Evolutionary conservation across 2,329 filamentous ascomycete genomes (phyloP).

Genomic region (Gliomastix tumulicola): DNA sequence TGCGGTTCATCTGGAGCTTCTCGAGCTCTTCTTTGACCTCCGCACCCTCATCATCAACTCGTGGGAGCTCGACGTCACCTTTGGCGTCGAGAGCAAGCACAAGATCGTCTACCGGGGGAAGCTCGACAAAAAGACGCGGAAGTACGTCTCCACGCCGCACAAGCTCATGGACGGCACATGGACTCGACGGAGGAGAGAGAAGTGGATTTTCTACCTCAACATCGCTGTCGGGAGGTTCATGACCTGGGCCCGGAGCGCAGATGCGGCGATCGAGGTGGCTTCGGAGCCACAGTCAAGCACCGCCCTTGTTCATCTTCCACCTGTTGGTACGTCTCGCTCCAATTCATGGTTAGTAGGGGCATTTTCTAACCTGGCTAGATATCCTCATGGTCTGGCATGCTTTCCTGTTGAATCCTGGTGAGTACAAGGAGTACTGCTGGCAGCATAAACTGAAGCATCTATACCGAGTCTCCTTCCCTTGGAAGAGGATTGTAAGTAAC

Average conservation of each 20-base stretch:
- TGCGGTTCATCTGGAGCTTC: slow-evolving; percentile 52
- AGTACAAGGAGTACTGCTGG: slow-evolving; percentile 9
- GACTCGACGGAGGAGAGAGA: too few species aligned
- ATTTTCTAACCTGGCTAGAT: slow-evolving; percentile 10
- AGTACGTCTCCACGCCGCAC: slow-evolving; percentile 11
- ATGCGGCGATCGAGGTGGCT: too few species aligned
- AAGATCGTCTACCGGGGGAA: neutral
- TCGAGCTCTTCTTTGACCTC: slow-evolving; percentile 50
- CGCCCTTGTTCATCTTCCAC: too few species aligned
- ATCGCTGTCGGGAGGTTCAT: neutral
- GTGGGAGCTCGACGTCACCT: slow-evolving; percentile 7
- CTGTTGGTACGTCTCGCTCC: too few species aligned
- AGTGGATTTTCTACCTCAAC: neutral
- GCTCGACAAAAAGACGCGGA: slow-evolving; percentile 9
- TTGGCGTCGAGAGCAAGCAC: neutral
- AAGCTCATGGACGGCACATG: too few species aligned
- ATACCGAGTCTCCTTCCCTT: slow-evolving; percentile 13
- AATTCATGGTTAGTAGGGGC: too few species aligned
- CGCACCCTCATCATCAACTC: slow-evolving; percentile 19
- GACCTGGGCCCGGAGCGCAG: too few species aligned
- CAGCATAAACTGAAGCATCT: slow-evolving; percentile 7
- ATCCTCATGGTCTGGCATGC: slow-evolving; percentile 29
- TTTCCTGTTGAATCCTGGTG: slow-evolving; percentile 20
- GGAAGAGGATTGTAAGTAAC: slow-evolving; percentile 3
- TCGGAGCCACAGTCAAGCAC: too few species aligned